Conservation (phyloP, 257 asterid genomes). For the Salvia hispanica region DNA sequence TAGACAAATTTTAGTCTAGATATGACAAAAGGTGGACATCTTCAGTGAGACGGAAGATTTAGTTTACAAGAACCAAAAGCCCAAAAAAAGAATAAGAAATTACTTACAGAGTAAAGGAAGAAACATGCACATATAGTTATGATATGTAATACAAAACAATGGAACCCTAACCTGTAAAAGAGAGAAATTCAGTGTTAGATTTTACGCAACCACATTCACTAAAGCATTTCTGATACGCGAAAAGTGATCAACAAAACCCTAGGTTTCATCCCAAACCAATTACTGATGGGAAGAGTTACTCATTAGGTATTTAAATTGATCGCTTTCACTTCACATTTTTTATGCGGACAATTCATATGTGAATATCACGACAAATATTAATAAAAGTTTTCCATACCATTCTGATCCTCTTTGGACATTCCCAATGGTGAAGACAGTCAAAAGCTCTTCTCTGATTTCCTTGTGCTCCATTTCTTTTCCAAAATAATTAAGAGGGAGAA, state of each 20-base stretch:
- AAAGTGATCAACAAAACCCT: constrained; percentile 12
- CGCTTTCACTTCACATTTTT: too few species aligned
- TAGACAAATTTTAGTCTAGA: too few species aligned
- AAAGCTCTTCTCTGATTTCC: constrained; percentile 58
- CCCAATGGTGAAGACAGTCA: constrained; percentile 82
- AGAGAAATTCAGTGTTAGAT: constrained; percentile 11
- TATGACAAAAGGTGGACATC: too few species aligned
- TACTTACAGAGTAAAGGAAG: constrained; percentile 87
- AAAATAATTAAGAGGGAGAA: constrained; percentile 89
- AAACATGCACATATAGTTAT: constrained; percentile 67
- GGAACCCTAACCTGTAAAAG: constrained; percentile 90
- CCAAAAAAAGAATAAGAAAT: neutral
- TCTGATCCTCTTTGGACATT: constrained; percentile 72
- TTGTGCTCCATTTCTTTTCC: constrained; percentile 72
- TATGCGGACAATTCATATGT: too few species aligned
- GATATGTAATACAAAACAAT: constrained; percentile 77
- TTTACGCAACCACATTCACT: too few species aligned
- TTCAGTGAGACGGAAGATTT: too few species aligned
- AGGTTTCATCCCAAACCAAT: too few species aligned
- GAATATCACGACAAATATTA: too few species aligned
- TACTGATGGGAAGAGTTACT: too few species aligned
- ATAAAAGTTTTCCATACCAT: constrained; percentile 51
- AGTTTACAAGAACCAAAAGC: too few species aligned
- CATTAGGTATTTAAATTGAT: too few species aligned
- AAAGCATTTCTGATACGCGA: neutral